These are phyloP conservation scores for Sophora flavescens DNA, from an alignment of 306 rosid species.

Conservation along the genomic window DNA sequence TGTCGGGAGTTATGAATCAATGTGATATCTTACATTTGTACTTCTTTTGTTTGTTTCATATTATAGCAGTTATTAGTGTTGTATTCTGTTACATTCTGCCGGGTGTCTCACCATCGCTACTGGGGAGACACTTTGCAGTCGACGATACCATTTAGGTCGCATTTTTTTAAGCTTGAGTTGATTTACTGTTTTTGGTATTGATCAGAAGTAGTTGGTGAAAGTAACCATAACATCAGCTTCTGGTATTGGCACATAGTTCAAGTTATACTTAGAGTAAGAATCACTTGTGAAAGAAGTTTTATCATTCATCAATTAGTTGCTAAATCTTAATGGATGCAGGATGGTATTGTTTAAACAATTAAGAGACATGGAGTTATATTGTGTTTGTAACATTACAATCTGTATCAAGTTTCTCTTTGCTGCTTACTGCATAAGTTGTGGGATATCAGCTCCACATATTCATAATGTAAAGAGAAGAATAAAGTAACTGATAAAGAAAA, in stretches of 20 bases:
- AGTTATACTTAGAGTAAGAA: conserved; percentile 49
- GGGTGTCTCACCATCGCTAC: too few relatives aligned
- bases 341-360: conserved; percentile 23
- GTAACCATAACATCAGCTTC: conserved; percentile 49
- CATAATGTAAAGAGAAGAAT: background rate
- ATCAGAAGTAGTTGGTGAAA: conserved; percentile 50
- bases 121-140: too few relatives aligned
- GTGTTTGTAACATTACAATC: conserved; percentile 24
- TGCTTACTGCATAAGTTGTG: conserved; percentile 19
- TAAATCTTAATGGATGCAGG: conserved; percentile 20
- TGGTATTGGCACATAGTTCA: conserved; percentile 52
- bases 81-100: too few relatives aligned
- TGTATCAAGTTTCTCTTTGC: conserved; percentile 35
- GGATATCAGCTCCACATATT: conserved; percentile 24
- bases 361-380: conserved; percentile 17
- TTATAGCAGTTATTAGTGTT: too few relatives aligned
- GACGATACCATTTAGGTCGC: too few relatives aligned
- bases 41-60: too few relatives aligned
- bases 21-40: too few relatives aligned
- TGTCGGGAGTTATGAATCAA: too few relatives aligned
- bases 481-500: conserved; percentile 9
- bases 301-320: conserved; percentile 38
- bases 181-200: conserved; percentile 52
- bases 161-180: conserved; percentile 28
- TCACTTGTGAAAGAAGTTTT: conserved; percentile 66